Percentiles rank a stretch among this genome's conserved stretches.
Evolutionary conservation across 805 yeast species (phyloP).

Genomic region (Spathaspora gorwiae): DNA sequence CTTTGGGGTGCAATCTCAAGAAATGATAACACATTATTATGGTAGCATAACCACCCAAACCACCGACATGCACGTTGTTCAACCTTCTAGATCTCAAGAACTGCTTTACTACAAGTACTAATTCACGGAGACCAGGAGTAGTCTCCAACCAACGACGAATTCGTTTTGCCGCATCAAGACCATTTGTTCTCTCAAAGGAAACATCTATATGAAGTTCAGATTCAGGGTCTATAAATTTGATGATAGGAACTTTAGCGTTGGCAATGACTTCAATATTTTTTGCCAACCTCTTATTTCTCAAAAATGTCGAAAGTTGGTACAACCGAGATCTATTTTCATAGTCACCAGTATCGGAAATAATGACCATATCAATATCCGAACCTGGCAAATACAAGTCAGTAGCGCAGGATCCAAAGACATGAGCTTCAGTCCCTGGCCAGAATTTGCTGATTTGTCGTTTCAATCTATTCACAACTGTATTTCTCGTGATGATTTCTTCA

Average conservation of each 20-base stretch:
- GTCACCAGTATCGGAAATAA: constrained; percentile 56
- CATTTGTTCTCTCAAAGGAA: constrained; percentile 82
- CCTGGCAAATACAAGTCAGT: constrained; percentile 92
- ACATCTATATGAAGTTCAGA: constrained; percentile 78
- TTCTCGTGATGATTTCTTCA: constrained; percentile 65
- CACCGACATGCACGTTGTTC: constrained; percentile 89
- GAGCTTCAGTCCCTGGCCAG: constrained; percentile 78
- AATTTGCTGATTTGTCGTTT: constrained; percentile 46
- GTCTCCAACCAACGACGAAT: constrained; percentile 69
- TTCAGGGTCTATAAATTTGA: constrained; percentile 75
- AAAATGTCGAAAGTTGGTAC: constrained; percentile 66
- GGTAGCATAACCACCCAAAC: constrained; percentile 91
- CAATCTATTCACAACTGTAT: constrained; percentile 57
- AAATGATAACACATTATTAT: constrained; percentile 82
- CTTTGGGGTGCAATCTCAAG: constrained; percentile 71
- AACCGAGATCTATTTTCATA: constrained; percentile 61
- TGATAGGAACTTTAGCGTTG: constrained; percentile 88
- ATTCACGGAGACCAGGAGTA: constrained; percentile 77
- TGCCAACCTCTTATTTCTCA: constrained; percentile 61
- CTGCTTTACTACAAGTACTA: constrained; percentile 79
- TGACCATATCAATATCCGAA: constrained; percentile 92
- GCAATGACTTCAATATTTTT: constrained; percentile 79
- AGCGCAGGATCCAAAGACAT: constrained; percentile 91
- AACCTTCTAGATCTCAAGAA: constrained; percentile 72
- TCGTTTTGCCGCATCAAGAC: constrained; percentile 73